Conservation (phyloP, 805 yeast species). For the Candida nanaspora region DNA sequence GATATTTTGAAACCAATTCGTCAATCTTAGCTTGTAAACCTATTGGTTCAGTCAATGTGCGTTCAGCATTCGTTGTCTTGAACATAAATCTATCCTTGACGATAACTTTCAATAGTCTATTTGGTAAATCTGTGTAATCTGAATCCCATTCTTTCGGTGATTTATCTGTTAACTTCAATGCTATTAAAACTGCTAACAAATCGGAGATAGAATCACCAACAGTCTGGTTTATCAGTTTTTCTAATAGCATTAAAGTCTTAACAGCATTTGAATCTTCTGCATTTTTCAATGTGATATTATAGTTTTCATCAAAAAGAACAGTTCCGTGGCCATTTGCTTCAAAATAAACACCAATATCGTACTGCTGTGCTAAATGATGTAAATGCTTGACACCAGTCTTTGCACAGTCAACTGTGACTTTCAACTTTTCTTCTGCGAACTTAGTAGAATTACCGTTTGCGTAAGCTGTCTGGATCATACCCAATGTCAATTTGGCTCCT, state of each 20-base stretch:
- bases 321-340: conserved; percentile 99
- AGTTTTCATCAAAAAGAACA: conserved; percentile 63
- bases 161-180: conserved; percentile 37
- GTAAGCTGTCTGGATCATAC: conserved; percentile 95
- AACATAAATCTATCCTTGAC: conserved; percentile 78
- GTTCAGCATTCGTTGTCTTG: conserved; percentile 85
- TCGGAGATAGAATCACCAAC: conserved; percentile 99
- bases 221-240: conserved; percentile 82
- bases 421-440: conserved; percentile 52
- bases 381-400: conserved; percentile 96
- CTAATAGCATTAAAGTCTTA: conserved; percentile 48
- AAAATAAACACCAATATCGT: conserved; percentile 88
- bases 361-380: conserved; percentile 83
- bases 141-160: conserved; percentile 67
- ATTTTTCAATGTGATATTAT: conserved; percentile 33
- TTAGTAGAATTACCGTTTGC: conserved; percentile 91
- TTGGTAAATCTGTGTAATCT: conserved; percentile 81
- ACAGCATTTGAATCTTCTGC: conserved; percentile 44
- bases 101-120: conserved; percentile 68
- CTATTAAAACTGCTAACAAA: conserved; percentile 66
- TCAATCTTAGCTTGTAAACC: conserved; percentile 77
- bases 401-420: conserved; percentile 78
- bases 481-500: conserved; percentile 39
- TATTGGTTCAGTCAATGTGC: conserved; percentile 65
- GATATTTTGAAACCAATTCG: conserved; percentile 44